phyloP scores from a whole-genome alignment of 2,329 filamentous ascomycete genomes.

The Knoxdaviesia proteae region DNA sequence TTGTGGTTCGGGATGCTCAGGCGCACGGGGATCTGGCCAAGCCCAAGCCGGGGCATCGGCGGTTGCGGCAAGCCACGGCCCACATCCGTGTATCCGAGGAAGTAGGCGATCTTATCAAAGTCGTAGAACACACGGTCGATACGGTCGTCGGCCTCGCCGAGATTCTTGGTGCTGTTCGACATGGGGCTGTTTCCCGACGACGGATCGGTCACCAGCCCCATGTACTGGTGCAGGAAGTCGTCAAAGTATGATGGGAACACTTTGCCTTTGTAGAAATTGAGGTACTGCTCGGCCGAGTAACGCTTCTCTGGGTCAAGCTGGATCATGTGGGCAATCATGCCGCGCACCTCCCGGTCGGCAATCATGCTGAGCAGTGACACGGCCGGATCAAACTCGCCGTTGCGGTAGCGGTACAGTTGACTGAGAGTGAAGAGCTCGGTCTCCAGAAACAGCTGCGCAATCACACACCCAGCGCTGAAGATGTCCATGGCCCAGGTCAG shows the following conservation, averaged over 20 bases:
- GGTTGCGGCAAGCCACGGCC: constrained; percentile 15
- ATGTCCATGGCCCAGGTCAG: constrained; percentile 93
- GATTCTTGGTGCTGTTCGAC: constrained; percentile 40
- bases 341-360: constrained; percentile 65
- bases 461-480: constrained; percentile 90
- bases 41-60: constrained; percentile 21
- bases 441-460: constrained; percentile 89
- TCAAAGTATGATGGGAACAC: constrained; percentile 96
- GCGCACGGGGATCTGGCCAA: constrained; percentile 56
- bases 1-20: constrained; percentile 75
- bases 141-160: constrained; percentile 76
- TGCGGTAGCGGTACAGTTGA: constrained; percentile 84
- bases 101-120: constrained; percentile 95
- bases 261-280: constrained; percentile 78
- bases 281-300: constrained; percentile 82
- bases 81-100: constrained; percentile 53
- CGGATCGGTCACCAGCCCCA: constrained; percentile 85
- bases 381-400: constrained; percentile 77
- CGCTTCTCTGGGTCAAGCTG: constrained; percentile 79
- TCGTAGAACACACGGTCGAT: constrained; percentile 87
- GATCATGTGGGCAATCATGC: constrained; percentile 91
- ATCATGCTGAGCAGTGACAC: constrained; percentile 68
- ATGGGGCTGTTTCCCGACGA: constrained; percentile 57
- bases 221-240: constrained; percentile 91
- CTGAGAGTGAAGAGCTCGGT: constrained; percentile 93